Base-by-base conservation (phyloP, 2,329 filamentous ascomycete genomes). In the Trichoderma lentiforme region DNA sequence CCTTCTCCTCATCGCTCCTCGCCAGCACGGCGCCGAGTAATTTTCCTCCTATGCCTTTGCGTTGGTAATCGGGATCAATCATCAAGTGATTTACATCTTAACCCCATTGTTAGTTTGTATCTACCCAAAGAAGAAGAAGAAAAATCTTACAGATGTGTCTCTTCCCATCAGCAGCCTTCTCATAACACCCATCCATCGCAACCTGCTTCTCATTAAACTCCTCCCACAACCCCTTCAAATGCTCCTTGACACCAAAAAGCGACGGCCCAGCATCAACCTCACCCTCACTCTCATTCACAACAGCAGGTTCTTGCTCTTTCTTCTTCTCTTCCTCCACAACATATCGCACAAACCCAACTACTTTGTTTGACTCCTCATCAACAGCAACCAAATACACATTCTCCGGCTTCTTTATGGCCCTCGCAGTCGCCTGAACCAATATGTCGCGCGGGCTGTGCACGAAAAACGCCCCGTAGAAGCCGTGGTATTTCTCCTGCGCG, bases 51-150 rank as follows among this genome's bases (percentile, higher is more conserved):
- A 76, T 69, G 21, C 75, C 76, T 6, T 64, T 72, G 11, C 75
- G 71, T 60, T 78, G 76, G 28, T 76, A 62, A 15, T 53, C 15
- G 2, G 77, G 76, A 18, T 74, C 71, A 8, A 77, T 69, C 76
- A 76, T 78, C 21, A 76, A 71, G n/a, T 74, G 74, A 21, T 74
- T 73, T 21, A 76, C 67, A 58, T 74, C 75, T 43, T 77, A 24
- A 18, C 34, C 11, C 1, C 21, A 24, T 11, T 11, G 24, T 68
- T 26, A 68, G 65, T 53, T 24, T 11, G 21, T 8, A 28, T 11
- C 4, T 12, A 39, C 43, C 21, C 28, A n/a, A 28, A 9, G 39
- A 9, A 32, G 4, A 24, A n/a, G 15, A 15, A 26, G 3, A 24
- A n/a, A 26, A 30, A 2, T 0, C 76, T 70, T 65, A 76, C 75